A percentile compares a stretch with the other conserved stretches of the same genome.
Evolutionary conservation across 2,329 filamentous ascomycete species (phyloP).

Genomic region (Colletotrichum sp.): DNA sequence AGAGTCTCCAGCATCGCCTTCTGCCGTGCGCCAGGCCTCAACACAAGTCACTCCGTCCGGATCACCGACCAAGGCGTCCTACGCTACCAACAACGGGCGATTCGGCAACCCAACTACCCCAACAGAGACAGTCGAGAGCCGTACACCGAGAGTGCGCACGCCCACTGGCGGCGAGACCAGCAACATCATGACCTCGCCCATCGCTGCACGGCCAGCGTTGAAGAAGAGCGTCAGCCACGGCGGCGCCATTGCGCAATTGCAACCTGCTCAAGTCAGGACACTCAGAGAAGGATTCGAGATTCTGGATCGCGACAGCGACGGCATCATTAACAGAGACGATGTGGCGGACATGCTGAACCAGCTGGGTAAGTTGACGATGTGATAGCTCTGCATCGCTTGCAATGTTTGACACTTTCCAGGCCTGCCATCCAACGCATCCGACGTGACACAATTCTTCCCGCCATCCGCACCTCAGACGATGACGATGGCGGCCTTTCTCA

Average conservation of each 20-base stretch:
- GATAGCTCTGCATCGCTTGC: neutral
- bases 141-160: conserved; percentile 38
- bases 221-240: conserved; percentile 45
- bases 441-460: conserved; percentile 85
- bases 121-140: conserved; percentile 39
- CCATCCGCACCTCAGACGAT: conserved; percentile 74
- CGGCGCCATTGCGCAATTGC: conserved; percentile 73
- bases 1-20: conserved; percentile 70
- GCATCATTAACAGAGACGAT: conserved; percentile 80
- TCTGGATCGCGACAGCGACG: conserved; percentile 87
- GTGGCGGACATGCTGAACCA: conserved; percentile 88
- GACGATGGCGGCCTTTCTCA: conserved; percentile 85
- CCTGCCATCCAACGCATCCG: conserved; percentile 72
- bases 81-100: conserved; percentile 28
- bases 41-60: conserved; percentile 57
- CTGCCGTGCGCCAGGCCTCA: conserved; percentile 62
- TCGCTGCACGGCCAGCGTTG: conserved; percentile 33
- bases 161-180: conserved; percentile 23
- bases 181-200: conserved; percentile 42
- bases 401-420: conserved; percentile 50
- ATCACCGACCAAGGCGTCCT: conserved; percentile 59
- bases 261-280: conserved; percentile 82
- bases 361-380: conserved; percentile 60
- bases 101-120: conserved; percentile 48
- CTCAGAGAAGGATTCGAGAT: conserved; percentile 94